These are phyloP conservation scores for Exophiala spinifera DNA, from an alignment of 2,329 filamentous ascomycete species.

Conservation along the genomic window DNA sequence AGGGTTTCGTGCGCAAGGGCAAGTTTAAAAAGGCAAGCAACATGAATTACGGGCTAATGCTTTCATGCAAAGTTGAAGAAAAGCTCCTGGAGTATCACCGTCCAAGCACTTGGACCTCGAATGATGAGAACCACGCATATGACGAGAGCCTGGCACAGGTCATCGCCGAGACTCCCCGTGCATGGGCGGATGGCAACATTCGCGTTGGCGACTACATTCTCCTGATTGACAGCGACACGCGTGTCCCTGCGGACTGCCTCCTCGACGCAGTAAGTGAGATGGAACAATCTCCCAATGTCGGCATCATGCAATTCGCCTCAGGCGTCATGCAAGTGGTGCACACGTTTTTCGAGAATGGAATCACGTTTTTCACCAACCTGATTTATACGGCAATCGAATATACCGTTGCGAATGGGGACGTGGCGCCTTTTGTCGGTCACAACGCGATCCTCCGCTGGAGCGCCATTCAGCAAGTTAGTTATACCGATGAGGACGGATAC, in stretches of 20 bases:
- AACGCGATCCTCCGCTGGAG: slow-evolving; percentile 72
- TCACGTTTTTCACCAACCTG: slow-evolving; percentile 76
- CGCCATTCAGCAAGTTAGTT: slow-evolving; percentile 58
- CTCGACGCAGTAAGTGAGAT: slow-evolving; percentile 69
- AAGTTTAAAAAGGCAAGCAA: slow-evolving; percentile 75
- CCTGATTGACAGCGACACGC: slow-evolving; percentile 67
- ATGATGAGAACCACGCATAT: slow-evolving; percentile 48
- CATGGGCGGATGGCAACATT: slow-evolving; percentile 77
- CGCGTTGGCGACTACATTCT: slow-evolving; percentile 77
- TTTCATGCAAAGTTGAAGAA: slow-evolving; percentile 62
- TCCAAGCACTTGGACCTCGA: slow-evolving; percentile 37
- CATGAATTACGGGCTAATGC: slow-evolving; percentile 68
- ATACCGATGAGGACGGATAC: slow-evolving; percentile 39
- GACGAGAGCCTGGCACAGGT: slow-evolving; percentile 42
- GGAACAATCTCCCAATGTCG: slow-evolving; percentile 66
- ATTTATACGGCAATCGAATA: slow-evolving; percentile 72
- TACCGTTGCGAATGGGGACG: slow-evolving; percentile 67
- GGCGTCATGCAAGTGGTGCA: slow-evolving; percentile 74
- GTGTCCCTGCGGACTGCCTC: slow-evolving; percentile 65
- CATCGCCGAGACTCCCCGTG: slow-evolving; percentile 50
- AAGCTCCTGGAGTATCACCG: slow-evolving; percentile 41
- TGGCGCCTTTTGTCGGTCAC: slow-evolving; percentile 73
- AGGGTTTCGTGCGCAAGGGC: slow-evolving; percentile 55
- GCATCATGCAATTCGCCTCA: slow-evolving; percentile 68
- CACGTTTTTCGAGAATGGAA: slow-evolving; percentile 71